Conservation (phyloP, 2,329 filamentous ascomycete genomes). For the Monosporascus sp. region DNA sequence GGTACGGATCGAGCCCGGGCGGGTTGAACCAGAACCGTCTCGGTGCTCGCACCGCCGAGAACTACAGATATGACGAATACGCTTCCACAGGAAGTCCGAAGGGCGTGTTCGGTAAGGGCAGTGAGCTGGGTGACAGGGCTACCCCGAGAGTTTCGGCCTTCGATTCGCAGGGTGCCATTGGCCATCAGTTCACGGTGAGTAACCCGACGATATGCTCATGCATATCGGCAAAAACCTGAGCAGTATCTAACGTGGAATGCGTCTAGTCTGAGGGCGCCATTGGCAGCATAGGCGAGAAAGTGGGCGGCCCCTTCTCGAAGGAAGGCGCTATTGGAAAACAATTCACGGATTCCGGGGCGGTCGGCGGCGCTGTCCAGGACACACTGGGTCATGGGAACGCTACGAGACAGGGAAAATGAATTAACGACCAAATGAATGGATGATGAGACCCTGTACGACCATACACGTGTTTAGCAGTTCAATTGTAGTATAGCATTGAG, state of each 20-base stretch:
- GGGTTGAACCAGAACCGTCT: background rate
- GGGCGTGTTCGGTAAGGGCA: background rate
- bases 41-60: background rate
- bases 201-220: no score
- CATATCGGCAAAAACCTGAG: no score
- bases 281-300: constrained; percentile 7
- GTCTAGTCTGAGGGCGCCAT: constrained; percentile 11
- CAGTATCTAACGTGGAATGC: no score
- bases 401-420: constrained; percentile 11
- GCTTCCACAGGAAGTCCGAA: constrained; percentile 4
- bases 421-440: background rate
- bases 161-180: constrained; percentile 12
- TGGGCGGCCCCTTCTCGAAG: constrained; percentile 12
- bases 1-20: no score
- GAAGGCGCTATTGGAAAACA: constrained; percentile 10
- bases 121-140: background rate
- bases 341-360: constrained; percentile 11
- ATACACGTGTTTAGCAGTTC: no score
- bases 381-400: constrained; percentile 9
- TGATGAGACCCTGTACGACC: background rate
- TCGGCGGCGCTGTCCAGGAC: constrained; percentile 12
- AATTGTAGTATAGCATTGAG: background rate
- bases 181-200: constrained; percentile 13
- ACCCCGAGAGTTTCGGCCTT: constrained; percentile 8
- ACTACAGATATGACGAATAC: constrained; percentile 8